Evolutionary conservation across 2,329 filamentous ascomycete genomes (phyloP), one percentile per base, ranked within the genome.

Genomic region (Hymenoscyphus fructigenus): DNA sequence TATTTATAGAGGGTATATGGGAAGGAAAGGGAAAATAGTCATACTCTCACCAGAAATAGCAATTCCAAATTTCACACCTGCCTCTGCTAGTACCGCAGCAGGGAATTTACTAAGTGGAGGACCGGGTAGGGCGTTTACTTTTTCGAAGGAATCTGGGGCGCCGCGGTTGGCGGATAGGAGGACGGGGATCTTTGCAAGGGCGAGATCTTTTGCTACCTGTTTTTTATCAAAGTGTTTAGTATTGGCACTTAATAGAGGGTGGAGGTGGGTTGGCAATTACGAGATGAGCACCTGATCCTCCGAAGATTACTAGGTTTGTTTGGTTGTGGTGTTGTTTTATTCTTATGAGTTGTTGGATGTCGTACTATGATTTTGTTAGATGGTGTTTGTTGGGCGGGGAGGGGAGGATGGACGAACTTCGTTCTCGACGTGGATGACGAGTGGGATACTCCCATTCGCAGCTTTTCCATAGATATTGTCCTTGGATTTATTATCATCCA

Each of bases 101-200:
- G 78, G 73, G 50, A 75, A 79, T 34, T 70, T 74, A 4, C 73
- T 78, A 3, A 83, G 74, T 2, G 81, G 81, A 3, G 80, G 80
- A 0, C 80, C 80, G 0, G 77, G 71, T 0, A 82, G 73, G 2
- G 75, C 72, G 55, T 79, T 74, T 12, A 74, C 74, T 50, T 75
- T 77, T 6, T 79, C 75, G 71, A 77, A 82, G 15, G 50, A 64
- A 47, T 75, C 72, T 0, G 75, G 75, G 5, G 70, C 77, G 1
- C 74, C 73, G 2, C 78, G 77, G 50, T 75, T 76, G 15, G 73
- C 75, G n/a, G 78, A 78, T 2, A 82, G 72, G 28, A 83, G 80
- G n/a, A 81, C 71, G 2, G 80, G 76, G 29, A 82, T 77, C 17
- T 72, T 70, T n/a, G 78, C 75, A 28, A 71, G 69, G 4, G 79